These are phyloP conservation scores for Debaryomycetaceae sp. DNA, from an alignment of 1,139 yeast species.

Conservation along the genomic window DNA sequence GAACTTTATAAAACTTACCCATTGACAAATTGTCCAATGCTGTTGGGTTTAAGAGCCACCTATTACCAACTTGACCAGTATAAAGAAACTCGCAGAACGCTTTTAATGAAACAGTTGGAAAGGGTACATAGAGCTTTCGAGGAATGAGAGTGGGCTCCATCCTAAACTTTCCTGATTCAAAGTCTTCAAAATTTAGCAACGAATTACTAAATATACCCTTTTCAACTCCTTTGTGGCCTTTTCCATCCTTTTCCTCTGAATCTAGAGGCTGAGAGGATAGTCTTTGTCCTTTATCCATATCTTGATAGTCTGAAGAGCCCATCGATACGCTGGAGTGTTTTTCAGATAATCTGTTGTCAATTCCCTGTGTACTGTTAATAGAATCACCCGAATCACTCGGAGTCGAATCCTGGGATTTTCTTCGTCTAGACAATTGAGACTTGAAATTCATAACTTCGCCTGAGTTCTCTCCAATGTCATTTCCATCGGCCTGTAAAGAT, in stretches of 20 bases:
- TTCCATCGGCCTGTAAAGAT: constrained; percentile 23
- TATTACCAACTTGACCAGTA: constrained; percentile 75
- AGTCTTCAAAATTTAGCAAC: constrained; percentile 35
- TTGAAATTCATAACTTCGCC: background rate
- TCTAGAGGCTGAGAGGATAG: constrained; percentile 11
- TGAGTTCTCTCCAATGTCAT: background rate
- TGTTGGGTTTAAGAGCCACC: constrained; percentile 66
- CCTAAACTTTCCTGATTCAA: constrained; percentile 28
- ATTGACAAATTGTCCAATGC: constrained; percentile 60
- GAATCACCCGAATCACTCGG: constrained; percentile 9
- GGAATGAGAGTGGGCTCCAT: constrained; percentile 65
- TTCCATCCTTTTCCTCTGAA: background rate
- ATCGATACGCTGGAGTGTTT: constrained; percentile 2
- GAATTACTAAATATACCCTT: constrained; percentile 22
- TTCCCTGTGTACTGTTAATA: background rate
- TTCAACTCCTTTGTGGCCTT: background rate
- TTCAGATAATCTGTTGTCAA: background rate
- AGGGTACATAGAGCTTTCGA: constrained; percentile 64
- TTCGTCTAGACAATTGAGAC: background rate
- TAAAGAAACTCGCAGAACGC: constrained; percentile 71
- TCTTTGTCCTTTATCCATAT: constrained; percentile 4
- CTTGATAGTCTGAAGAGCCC: constrained; percentile 7
- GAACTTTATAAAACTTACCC: constrained; percentile 63
- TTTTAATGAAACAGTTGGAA: constrained; percentile 54
- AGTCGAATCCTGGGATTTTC: constrained; percentile 4